Evolutionary conservation across 192 early-diverging fungal species (phyloP).

Genomic region (Geranomyces michiganensis): DNA sequence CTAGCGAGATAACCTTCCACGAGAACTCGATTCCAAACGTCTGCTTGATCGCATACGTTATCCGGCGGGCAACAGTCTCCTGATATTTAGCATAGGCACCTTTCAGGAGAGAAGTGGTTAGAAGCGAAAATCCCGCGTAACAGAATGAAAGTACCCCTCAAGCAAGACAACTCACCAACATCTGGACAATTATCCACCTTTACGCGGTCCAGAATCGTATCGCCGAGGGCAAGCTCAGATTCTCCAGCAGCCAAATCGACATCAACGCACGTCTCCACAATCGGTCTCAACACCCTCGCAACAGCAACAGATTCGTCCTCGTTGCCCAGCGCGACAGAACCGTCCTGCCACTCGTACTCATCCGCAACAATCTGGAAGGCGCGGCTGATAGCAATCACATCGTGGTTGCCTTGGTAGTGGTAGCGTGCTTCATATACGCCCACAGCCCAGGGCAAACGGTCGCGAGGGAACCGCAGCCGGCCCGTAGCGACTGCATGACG

Average conservation of each 20-base stretch:
- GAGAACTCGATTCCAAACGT: constrained; percentile 91
- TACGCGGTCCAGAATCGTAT: constrained; percentile 35
- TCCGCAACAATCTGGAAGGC: constrained; percentile 77
- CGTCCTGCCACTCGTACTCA: constrained; percentile 31
- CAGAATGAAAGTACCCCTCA: background rate
- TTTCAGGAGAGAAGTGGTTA: background rate
- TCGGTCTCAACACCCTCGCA: constrained; percentile 11
- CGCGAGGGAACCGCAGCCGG: constrained; percentile 64
- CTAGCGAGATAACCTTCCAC: constrained; percentile 66
- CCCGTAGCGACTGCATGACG: constrained; percentile 49
- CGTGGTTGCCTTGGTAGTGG: constrained; percentile 86
- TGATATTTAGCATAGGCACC: constrained; percentile 38
- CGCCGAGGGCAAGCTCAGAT: constrained; percentile 19
- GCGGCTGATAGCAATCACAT: constrained; percentile 72
- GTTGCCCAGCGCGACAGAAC: background rate
- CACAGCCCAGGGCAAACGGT: constrained; percentile 78
- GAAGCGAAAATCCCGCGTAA: background rate
- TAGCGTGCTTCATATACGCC: constrained; percentile 91
- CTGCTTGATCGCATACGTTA: constrained; percentile 80
- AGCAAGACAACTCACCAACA: constrained; percentile 17
- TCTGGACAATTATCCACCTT: constrained; percentile 32
- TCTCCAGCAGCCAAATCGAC: constrained; percentile 33
- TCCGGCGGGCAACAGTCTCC: constrained; percentile 51
- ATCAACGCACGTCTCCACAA: constrained; percentile 41
- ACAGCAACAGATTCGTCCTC: constrained; percentile 25